These are phyloP conservation scores for Pseudogymnoascus destructans DNA, from an alignment of 2,329 filamentous ascomycete species.

Conservation along the genomic window DNA sequence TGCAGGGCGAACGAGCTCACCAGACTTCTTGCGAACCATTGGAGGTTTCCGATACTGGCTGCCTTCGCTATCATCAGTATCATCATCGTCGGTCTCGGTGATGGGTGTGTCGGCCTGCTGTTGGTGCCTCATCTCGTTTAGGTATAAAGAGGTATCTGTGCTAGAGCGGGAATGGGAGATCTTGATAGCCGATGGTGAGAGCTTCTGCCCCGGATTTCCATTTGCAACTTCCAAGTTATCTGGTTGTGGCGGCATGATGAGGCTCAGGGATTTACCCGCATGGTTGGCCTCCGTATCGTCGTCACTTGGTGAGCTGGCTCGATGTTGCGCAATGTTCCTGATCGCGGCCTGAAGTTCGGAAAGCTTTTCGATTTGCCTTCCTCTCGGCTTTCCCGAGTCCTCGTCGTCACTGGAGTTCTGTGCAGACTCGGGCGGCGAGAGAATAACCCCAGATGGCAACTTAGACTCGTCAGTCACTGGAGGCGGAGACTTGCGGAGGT, in stretches of 20 bases:
- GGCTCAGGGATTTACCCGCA: constrained; percentile 19
- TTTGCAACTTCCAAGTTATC: constrained; percentile 23
- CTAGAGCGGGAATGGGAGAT: constrained; percentile 23
- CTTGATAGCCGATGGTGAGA: constrained; percentile 17
- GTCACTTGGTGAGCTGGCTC: constrained; percentile 41
- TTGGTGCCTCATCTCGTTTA: constrained; percentile 20
- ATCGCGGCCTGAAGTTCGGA: constrained; percentile 69
- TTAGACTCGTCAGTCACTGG: constrained; percentile 56
- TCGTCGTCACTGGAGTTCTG: constrained; percentile 78
- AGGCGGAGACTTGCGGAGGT: constrained; percentile 72
- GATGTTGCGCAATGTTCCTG: constrained; percentile 58
- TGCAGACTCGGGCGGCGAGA: constrained; percentile 81
- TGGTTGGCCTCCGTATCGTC: constrained; percentile 16
- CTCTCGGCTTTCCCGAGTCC: constrained; percentile 32
- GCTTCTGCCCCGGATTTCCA: not conserved
- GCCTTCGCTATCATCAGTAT: constrained; percentile 38
- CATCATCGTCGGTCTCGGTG: constrained; percentile 45
- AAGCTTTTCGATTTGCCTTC: constrained; percentile 22
- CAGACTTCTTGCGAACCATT: constrained; percentile 96
- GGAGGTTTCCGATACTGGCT: constrained; percentile 60
- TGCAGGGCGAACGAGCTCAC: constrained; percentile 86
- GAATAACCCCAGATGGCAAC: constrained; percentile 73
- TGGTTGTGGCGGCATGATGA: constrained; percentile 28
- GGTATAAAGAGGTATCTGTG: constrained; percentile 36
- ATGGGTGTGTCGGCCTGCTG: constrained; percentile 28